Percentiles rank a stretch among this genome's conserved stretches.
These are phyloP conservation scores for Porphyrellus cyaneotinctus DNA, from an alignment of 768 basidiomycete species.

Conservation along the genomic window DNA sequence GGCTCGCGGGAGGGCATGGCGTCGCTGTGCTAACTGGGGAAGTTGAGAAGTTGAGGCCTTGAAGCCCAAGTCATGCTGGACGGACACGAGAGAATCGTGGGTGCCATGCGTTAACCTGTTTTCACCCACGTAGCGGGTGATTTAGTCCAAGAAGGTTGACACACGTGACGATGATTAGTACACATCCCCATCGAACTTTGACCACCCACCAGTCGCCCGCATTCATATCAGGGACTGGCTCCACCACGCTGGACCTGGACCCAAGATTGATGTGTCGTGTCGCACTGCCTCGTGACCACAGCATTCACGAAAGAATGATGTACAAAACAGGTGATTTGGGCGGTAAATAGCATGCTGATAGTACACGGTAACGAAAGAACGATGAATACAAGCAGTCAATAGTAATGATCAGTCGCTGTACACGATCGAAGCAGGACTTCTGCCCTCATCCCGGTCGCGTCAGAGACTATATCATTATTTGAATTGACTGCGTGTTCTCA, in stretches of 20 bases:
- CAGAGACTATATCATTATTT: neutral
- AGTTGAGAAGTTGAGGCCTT: neutral
- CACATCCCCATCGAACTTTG: too few relatives aligned
- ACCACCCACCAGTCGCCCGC: neutral
- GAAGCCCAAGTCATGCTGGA: neutral
- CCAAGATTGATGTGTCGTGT: neutral
- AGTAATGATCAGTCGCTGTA: constrained; percentile 10
- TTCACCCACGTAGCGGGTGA: neutral
- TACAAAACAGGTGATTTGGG: neutral
- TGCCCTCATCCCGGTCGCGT: neutral
- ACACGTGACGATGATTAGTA: neutral
- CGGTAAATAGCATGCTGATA: too few relatives aligned
- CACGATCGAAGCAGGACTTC: constrained; percentile 19
- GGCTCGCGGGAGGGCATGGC: constrained; percentile 29
- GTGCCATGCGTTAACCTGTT: neutral
- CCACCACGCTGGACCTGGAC: too few relatives aligned
- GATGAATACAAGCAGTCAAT: neutral
- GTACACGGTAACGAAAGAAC: too few relatives aligned
- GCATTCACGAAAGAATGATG: neutral
- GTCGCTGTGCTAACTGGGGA: neutral
- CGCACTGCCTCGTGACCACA: neutral
- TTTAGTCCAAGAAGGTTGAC: neutral
- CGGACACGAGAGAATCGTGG: neutral
- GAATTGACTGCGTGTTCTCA: neutral
- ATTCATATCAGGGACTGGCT: too few relatives aligned